Conservation (phyloP, 1,139 yeast genomes). For the Hanseniaspora sp. region DNA sequence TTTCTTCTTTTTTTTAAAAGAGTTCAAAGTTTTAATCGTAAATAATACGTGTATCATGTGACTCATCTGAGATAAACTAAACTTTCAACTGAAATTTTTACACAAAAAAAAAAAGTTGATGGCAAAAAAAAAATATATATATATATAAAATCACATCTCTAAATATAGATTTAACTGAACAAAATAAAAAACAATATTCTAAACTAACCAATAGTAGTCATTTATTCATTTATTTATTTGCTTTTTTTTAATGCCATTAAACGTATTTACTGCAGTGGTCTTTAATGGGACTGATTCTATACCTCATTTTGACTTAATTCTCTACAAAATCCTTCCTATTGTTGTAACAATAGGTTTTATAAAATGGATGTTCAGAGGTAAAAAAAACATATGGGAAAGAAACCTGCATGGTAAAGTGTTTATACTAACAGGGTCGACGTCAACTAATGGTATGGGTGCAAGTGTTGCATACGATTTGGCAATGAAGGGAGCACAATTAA, state of each 20-base stretch:
- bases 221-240: too few relatives aligned
- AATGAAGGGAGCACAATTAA: conserved; percentile 70
- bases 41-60: too few relatives aligned
- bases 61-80: too few relatives aligned
- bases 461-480: conserved; percentile 67
- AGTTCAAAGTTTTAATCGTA: too few relatives aligned
- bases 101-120: too few relatives aligned
- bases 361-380: conserved; percentile 68
- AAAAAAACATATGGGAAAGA: conserved; percentile 78
- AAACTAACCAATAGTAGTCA: not conserved
- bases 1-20: too few relatives aligned
- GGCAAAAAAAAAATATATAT: too few relatives aligned
- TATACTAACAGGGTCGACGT: conserved; percentile 77
- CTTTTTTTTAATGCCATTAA: conserved; percentile 56
- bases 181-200: not conserved
- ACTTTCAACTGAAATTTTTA: too few relatives aligned
- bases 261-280: conserved; percentile 54
- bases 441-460: conserved; percentile 65
- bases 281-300: conserved; percentile 61
- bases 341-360: conserved; percentile 37
- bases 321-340: conserved; percentile 46
- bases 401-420: conserved; percentile 86
- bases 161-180: not conserved
- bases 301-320: conserved; percentile 53
- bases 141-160: too few relatives aligned